These are phyloP conservation scores for Ephemerocybe angulata DNA, from an alignment of 768 basidiomycete genomes.

Conservation along the genomic window DNA sequence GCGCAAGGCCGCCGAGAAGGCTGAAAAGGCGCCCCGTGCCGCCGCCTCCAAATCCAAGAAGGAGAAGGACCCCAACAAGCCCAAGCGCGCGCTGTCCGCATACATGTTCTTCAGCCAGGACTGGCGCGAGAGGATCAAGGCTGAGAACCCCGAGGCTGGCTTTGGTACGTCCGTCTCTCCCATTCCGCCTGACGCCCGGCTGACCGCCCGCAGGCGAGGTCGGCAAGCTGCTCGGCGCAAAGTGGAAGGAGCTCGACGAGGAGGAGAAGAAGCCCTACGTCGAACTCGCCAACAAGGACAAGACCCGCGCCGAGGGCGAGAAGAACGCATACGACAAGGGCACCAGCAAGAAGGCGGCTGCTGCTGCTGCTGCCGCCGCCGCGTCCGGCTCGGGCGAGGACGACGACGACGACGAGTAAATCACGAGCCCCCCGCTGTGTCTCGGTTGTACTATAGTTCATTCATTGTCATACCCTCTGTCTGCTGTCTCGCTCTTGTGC, in stretches of 20 bases:
- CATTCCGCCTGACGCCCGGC: no score
- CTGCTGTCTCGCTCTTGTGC: constrained; percentile 1
- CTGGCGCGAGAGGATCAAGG: constrained; percentile 92
- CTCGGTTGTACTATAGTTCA: not conserved
- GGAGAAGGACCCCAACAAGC: constrained; percentile 80
- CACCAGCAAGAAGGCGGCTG: constrained; percentile 8
- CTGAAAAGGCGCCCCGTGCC: constrained; percentile 44
- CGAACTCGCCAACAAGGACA: constrained; percentile 84
- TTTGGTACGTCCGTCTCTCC: constrained; percentile 60
- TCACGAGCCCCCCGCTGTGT: constrained; percentile 5
- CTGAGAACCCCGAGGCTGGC: constrained; percentile 90
- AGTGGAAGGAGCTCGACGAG: constrained; percentile 95
- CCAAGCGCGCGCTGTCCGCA: constrained; percentile 90
- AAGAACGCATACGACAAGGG: constrained; percentile 50
- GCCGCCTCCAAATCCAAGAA: constrained; percentile 37
- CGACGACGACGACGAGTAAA: constrained; percentile 32
- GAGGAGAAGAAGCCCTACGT: constrained; percentile 94
- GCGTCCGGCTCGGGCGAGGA: constrained; percentile 28
- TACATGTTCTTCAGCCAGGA: constrained; percentile 99
- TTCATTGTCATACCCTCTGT: not conserved
- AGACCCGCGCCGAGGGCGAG: constrained; percentile 81
- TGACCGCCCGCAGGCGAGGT: constrained; percentile 93
- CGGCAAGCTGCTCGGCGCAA: constrained; percentile 90
- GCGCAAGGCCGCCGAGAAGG: constrained; percentile 77
- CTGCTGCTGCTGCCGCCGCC: constrained; percentile 1